Base-by-base conservation (phyloP, 2,329 filamentous ascomycete species). In the Fusarium setosum region DNA sequence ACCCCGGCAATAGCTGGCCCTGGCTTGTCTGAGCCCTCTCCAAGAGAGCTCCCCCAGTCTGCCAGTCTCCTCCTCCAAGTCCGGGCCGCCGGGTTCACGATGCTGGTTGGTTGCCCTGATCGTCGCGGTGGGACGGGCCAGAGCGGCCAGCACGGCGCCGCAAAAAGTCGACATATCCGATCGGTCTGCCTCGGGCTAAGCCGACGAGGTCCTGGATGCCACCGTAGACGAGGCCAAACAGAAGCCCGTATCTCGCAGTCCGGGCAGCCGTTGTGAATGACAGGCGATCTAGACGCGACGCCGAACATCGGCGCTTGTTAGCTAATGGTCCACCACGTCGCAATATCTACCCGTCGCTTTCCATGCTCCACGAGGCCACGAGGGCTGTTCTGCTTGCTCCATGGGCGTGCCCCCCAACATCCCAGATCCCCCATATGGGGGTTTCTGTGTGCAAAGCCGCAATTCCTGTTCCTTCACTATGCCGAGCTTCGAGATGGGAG, bases 151-250 rank as follows among this genome's bases (percentile, higher is more conserved):
- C 73, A 45, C 81, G 81, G 62, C 83, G 81, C 67, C 84, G 80
- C 52, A 90, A 70, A 69, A 88, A 92, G 59, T 93, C 89, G 62
- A 96, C 81, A 75, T 96, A 97, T 18, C 88, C 88, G 31, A 94
- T 87, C 54, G 84, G 87, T 71, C 92, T 89, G 54, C 93, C 93
- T 75, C 88, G 90, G 51, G 88, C 80, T 60, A 90, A 82, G 52
- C 88, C 88, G 31, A 96, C 76, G 11, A 84, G 80, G 79, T 98
- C 95, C 79, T 98, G 94, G 58, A 91, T 76, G 34, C 95, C 81
- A 21, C 95, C 95, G 78, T 93, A 98, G 8, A 82, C 86, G 32
- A 97, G 74, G 18, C 95, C 94, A 67, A 94, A 89, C 69, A 91
- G 82, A 42, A 97, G 81, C 2, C 94, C 95, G 69, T 92, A 87